Conservation (phyloP, 2,329 filamentous ascomycete genomes). For the Blumeria hordei region DNA sequence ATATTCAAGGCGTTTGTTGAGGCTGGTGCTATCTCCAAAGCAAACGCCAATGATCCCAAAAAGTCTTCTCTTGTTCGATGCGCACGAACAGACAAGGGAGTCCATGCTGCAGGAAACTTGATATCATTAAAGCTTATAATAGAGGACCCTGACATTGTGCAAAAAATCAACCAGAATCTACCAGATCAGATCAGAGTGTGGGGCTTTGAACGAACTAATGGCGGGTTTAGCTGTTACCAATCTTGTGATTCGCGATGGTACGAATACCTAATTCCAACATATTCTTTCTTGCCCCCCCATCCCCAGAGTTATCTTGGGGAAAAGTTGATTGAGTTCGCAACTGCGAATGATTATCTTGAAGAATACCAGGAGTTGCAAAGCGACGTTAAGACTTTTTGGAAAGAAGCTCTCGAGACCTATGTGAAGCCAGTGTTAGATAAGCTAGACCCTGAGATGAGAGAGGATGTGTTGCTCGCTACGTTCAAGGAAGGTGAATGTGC, state of each 20-base stretch:
- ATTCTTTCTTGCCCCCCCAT: slow-evolving; percentile 79
- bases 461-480: slow-evolving; percentile 36
- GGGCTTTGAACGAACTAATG: slow-evolving; percentile 76
- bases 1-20: slow-evolving; percentile 78
- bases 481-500: slow-evolving; percentile 17
- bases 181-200: slow-evolving; percentile 81
- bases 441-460: slow-evolving; percentile 38
- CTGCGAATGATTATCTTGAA: slow-evolving; percentile 47
- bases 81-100: slow-evolving; percentile 89
- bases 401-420: slow-evolving; percentile 52
- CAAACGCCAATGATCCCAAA: slow-evolving; percentile 87
- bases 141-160: slow-evolving; percentile 65
- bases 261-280: slow-evolving; percentile 86
- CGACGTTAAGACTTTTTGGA: slow-evolving; percentile 66
- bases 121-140: slow-evolving; percentile 90
- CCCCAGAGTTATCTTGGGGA: slow-evolving; percentile 67
- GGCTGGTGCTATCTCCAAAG: slow-evolving; percentile 84
- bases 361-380: slow-evolving; percentile 43
- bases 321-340: slow-evolving; percentile 55
- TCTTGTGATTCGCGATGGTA: slow-evolving; percentile 90
- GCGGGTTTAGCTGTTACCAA: slow-evolving; percentile 84
- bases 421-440: slow-evolving; percentile 45
- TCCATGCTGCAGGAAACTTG: slow-evolving; percentile 87
- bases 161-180: slow-evolving; percentile 73
- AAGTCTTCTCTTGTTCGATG: slow-evolving; percentile 89